Evolutionary conservation across 2,329 filamentous ascomycete genomes (phyloP).

Genomic region (Arachnopeziza araneosa): DNA sequence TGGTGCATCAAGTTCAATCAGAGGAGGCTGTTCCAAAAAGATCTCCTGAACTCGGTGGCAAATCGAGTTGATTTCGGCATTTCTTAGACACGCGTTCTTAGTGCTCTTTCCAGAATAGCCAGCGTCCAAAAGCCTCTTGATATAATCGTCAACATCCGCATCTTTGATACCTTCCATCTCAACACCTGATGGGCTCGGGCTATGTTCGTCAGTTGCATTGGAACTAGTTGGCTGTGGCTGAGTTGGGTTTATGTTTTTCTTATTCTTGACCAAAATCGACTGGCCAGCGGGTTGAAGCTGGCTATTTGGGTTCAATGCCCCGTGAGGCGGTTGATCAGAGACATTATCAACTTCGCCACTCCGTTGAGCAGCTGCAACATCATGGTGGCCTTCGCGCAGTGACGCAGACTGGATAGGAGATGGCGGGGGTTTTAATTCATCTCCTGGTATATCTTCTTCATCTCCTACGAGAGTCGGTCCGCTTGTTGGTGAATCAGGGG

Average conservation of each 20-base stretch:
- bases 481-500: conserved; percentile 32
- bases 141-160: conserved; percentile 95
- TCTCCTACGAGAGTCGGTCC: background rate
- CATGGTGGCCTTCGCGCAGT: conserved; percentile 66
- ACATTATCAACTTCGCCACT: conserved; percentile 91
- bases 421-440: conserved; percentile 62
- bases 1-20: conserved; percentile 86
- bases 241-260: background rate
- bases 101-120: conserved; percentile 96
- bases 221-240: background rate
- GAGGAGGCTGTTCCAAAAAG: conserved; percentile 83
- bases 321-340: conserved; percentile 80
- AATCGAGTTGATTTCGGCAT: conserved; percentile 92
- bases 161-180: conserved; percentile 85
- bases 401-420: conserved; percentile 79
- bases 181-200: background rate
- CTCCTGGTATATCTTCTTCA: conserved; percentile 36
- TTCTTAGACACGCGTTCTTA: conserved; percentile 95
- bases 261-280: conserved; percentile 73
- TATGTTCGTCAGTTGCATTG: background rate
- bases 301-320: conserved; percentile 51
- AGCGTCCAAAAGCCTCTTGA: conserved; percentile 87
- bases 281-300: conserved; percentile 69
- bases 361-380: conserved; percentile 74
- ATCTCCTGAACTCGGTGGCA: conserved; percentile 85